These are phyloP conservation scores for Dioscorea zingiberensis DNA, from an alignment of 106 monocot genomes.

Conservation along the genomic window DNA sequence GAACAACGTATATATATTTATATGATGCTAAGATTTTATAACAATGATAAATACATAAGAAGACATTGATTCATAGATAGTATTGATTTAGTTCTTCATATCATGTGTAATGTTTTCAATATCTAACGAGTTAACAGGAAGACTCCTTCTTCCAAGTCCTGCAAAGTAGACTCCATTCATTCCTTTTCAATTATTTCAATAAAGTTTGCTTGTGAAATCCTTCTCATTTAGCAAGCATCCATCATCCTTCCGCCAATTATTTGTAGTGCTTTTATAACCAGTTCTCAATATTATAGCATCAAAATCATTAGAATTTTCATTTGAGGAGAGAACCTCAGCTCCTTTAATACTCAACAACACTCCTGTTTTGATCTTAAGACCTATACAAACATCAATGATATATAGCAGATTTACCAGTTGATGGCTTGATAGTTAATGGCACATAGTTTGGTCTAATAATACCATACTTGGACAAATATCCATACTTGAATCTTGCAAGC, in stretches of 20 bases:
- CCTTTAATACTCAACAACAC: slow-evolving; percentile 11
- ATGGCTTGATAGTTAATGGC: slow-evolving; percentile 19
- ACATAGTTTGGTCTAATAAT: slow-evolving; percentile 19
- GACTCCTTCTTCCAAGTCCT: slow-evolving; percentile 42
- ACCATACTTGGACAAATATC: slow-evolving; percentile 31
- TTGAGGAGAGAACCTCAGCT: slow-evolving; percentile 11
- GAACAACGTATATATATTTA: no score
- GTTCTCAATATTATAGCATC: slow-evolving; percentile 50
- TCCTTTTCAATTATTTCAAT: slow-evolving; percentile 78
- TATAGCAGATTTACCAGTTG: slow-evolving; percentile 25
- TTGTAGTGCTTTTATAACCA: slow-evolving; percentile 23
- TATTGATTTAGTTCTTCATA: slow-evolving; percentile 16
- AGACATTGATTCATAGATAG: no score
- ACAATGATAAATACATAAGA: no score
- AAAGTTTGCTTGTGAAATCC: slow-evolving; percentile 43
- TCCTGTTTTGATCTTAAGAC: slow-evolving; percentile 29
- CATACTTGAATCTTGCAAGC: slow-evolving; percentile 5
- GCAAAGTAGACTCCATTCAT: slow-evolving; percentile 60
- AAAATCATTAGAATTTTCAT: slow-evolving; percentile 13
- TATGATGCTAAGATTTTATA: no score
- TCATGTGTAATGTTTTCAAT: slow-evolving; percentile 54
- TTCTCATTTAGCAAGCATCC: slow-evolving; percentile 25
- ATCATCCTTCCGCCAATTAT: slow-evolving; percentile 44
- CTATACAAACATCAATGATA: slow-evolving; percentile 35
- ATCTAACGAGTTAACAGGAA: slow-evolving; percentile 50